Conservation (phyloP, 805 yeast species). For the Cyberlindnera xishuangbannaensis region DNA sequence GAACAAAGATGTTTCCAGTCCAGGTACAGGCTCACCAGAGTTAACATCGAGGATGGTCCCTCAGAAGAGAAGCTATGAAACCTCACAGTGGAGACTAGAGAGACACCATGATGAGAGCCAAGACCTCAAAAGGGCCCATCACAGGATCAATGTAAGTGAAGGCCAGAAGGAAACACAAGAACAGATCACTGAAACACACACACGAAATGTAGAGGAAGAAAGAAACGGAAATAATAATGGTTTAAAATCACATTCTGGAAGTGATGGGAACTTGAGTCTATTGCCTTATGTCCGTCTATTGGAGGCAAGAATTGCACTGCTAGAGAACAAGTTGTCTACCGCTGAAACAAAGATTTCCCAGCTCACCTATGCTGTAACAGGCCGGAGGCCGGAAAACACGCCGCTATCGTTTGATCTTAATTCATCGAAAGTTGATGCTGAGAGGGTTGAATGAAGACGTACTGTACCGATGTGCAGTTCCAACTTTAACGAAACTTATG, state of each 20-base stretch:
- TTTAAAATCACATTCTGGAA: not conserved
- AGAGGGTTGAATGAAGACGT: too few species aligned
- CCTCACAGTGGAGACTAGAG: too few species aligned
- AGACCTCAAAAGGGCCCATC: conserved; percentile 1
- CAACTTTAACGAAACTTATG: too few species aligned
- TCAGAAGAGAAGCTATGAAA: conserved; percentile 3
- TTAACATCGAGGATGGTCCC: not conserved
- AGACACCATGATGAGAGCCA: conserved; percentile 11
- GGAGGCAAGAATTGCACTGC: conserved; percentile 17
- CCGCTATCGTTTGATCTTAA: too few species aligned
- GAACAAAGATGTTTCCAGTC: not conserved
- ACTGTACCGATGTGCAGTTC: too few species aligned
- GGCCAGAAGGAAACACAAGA: too few species aligned
- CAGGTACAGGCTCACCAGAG: not conserved
- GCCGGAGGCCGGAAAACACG: not conserved
- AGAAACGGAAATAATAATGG: too few species aligned
- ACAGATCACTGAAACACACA: too few species aligned
- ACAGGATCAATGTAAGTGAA: not conserved
- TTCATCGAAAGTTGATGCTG: too few species aligned
- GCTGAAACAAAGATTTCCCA: conserved; percentile 21
- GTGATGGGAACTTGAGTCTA: conserved; percentile 5
- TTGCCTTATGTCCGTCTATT: conserved; percentile 19
- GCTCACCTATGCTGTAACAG: conserved; percentile 2
- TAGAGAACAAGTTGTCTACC: conserved; percentile 17
- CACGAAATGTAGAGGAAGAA: not conserved